Base-by-base conservation (phyloP, 1,284 basidiomycete genomes). In the Coniferiporia weirii region DNA sequence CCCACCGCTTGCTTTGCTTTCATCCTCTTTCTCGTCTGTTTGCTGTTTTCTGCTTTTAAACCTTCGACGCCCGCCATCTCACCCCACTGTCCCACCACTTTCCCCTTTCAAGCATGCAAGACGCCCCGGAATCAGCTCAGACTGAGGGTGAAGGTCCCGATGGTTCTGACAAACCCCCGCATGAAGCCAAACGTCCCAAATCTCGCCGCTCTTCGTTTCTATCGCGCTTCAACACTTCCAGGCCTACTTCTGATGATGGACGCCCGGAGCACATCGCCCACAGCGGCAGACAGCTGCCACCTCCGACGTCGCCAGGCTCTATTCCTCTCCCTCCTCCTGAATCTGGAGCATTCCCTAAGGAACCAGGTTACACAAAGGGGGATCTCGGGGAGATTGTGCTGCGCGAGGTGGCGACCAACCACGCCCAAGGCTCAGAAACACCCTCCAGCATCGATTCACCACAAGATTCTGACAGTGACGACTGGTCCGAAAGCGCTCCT, bases 261-360 rank as follows among this genome's bases (percentile, higher is more conserved):
- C 56, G 49, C 17, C 62, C 38, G 55, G 62, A 51, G 63, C 60
- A 56, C 62, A 47, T 61, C 61, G 55, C 61, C 65, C 65, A 62
- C 17, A 65, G 63, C n/a, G 54, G 55, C n/a, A 63, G 56, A 38
- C 64, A 49, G 44, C 61, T 43, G 60, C 61, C 62, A 52, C 57
- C 63, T 20, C 59, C 59, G 40, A 27, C 63, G 35, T 22, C 62
- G 43, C 34, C 57, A 38, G 52, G 47, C 57, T 63, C 68, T 46
- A 69, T 81, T 56, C 81, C 83, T 34, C 72, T 85, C 20, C 83
- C 83, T 10, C 81, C 82, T 4, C 80, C 80, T 45, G 82, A 84
- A 38, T 65, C 77, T 1, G 71, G 76, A 52, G 68, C 76, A 22
- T 77, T 77, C 64, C 77, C 78, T 43, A 84, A 84, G 69, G 73